Conservation (phyloP, 257 asterid species). For the Perilla frutescens region DNA sequence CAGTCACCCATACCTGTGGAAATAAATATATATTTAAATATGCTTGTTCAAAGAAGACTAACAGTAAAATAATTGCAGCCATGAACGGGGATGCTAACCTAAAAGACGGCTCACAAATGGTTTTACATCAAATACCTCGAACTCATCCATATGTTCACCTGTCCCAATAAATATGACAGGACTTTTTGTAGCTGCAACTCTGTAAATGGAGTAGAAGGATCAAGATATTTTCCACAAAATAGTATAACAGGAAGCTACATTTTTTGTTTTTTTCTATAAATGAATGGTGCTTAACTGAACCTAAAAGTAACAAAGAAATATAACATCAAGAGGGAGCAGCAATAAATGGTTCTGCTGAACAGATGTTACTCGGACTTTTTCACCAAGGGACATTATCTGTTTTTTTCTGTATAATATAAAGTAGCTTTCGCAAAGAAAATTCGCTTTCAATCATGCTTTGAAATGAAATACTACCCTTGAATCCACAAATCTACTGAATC, state of each 20-base stretch:
- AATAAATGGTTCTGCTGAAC: neutral
- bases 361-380: neutral
- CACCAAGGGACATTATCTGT: neutral
- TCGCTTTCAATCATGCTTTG: neutral
- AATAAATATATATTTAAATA: conserved; percentile 2
- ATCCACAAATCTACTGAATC: neutral
- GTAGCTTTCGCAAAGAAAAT: neutral
- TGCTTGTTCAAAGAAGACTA: neutral
- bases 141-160: conserved; percentile 99
- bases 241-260: conserved; percentile 13
- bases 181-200: conserved; percentile 98
- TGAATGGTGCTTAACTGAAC: neutral
- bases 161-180: conserved; percentile 94
- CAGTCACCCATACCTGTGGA: conserved; percentile 91
- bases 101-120: conserved; percentile 98
- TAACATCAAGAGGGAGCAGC: conserved; percentile 1
- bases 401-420: neutral
- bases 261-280: neutral
- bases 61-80: conserved; percentile 12
- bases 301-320: conserved; percentile 1
- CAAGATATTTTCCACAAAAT: conserved; percentile 18
- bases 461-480: neutral
- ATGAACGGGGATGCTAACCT: conserved; percentile 55
- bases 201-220: conserved; percentile 46
- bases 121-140: conserved; percentile 93